Evolutionary conservation across 805 yeast genomes (phyloP), one percentile per base, ranked within the genome.

Genomic region (Zygosaccharomyces rouxii): DNA sequence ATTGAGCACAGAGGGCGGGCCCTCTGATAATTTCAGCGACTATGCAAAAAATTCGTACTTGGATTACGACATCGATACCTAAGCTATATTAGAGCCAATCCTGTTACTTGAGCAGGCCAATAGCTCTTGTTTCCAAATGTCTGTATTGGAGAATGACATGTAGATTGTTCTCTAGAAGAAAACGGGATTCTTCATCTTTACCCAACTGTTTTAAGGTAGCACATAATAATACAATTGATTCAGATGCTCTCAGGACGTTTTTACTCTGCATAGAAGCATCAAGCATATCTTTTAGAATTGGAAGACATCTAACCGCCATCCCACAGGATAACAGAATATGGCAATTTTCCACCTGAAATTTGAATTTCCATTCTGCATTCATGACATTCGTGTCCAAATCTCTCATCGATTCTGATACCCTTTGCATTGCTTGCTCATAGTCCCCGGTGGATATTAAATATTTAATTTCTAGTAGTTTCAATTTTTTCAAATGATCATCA

Each of bases 261-360:
- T 83, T 79, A 7, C 76, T 69, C 3, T 62, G 58, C 18, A 72
- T 71, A 0, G 85, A 77, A 10, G 71, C 57, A 41, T 75, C 73
- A 1, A 84, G 63, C 44, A 80, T 72, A 51, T 78, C 78, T 5
- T 78, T 59, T 0, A 81, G 56, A 16, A 75, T 58, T 0, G 84
- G 74, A 7, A 83, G 53, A 0, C 78, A 79, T 48, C 84, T 70
- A 7, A 75, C 62, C 11, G 80, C 77, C 4, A 72, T 64, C 0
- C 77, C 74, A 13, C 75, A 61, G 4, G 64, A 55, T 21, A 74
- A 55, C 49, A 80, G 58, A 38, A 53, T 60, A 47, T 33, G 53
- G 48, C 54, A 57, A 26, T 44, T 63, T 57, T 33, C 58, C n/a
- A 52, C 38, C 19, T 64, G 56, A 43, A 62, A 67, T 5, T 48